Evolutionary conservation across 2,329 filamentous ascomycete genomes (phyloP).

Genomic region (Microdochium trichocladiopsis): DNA sequence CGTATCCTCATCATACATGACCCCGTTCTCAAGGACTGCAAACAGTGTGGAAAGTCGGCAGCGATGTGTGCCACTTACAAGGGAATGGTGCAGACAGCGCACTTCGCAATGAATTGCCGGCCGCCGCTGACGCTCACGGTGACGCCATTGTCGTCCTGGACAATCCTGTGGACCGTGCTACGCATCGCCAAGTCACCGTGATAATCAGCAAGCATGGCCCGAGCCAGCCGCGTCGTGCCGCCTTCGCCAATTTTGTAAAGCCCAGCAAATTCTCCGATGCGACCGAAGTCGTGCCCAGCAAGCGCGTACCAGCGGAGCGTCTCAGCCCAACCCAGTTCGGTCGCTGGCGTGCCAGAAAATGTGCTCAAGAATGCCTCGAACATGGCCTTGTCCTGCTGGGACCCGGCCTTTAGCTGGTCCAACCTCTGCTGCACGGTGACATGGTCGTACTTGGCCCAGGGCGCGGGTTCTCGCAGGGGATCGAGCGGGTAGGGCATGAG

Average conservation of each 20-base stretch:
- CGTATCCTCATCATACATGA: too few species aligned
- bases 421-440: not conserved
- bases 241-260: not conserved
- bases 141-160: not conserved
- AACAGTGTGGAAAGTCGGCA: not conserved
- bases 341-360: not conserved
- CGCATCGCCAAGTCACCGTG: not conserved
- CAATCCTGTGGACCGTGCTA: not conserved
- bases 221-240: not conserved
- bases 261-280: not conserved
- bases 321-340: not conserved
- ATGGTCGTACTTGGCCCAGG: not conserved
- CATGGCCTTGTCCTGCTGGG: not conserved
- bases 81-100: not conserved
- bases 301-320: not conserved
- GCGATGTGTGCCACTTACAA: not conserved
- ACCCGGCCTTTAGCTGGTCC: not conserved
- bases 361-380: not conserved
- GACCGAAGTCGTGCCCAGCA: not conserved
- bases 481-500: slow-evolving; percentile 29
- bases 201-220: not conserved
- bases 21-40: not conserved
- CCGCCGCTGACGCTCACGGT: not conserved
- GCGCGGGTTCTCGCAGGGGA: slow-evolving; percentile 13
- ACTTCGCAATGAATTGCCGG: not conserved